Conservation (phyloP, 257 asterid species). For the Solanum sejunctum region DNA sequence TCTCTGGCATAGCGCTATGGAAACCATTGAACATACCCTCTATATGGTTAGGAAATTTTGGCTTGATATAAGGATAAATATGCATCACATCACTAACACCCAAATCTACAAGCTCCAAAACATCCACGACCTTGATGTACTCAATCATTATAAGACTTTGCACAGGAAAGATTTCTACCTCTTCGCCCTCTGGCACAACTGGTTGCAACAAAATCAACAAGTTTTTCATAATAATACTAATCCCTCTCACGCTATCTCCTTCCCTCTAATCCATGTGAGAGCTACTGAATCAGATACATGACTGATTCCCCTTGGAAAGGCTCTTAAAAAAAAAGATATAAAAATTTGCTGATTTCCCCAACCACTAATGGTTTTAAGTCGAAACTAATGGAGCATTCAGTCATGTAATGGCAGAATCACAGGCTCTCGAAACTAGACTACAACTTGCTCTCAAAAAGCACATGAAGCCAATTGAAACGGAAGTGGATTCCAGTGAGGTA, state of each 20-base stretch:
- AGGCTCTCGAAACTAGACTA: neutral
- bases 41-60: too few relatives aligned
- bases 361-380: neutral
- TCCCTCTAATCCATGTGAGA: too few relatives aligned
- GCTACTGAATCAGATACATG: neutral
- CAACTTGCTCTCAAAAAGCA: neutral
- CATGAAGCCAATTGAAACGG: neutral
- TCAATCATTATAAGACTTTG: neutral
- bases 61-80: neutral
- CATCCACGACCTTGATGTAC: neutral
- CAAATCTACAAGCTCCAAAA: neutral
- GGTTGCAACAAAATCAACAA: too few relatives aligned
- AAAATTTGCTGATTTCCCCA: too few relatives aligned
- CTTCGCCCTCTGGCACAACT: too few relatives aligned
- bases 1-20: neutral
- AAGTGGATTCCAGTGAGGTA: too few relatives aligned
- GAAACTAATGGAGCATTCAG: too few relatives aligned
- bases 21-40: neutral
- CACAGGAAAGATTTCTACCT: neutral
- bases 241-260: too few relatives aligned
- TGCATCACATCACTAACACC: neutral
- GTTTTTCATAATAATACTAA: too few relatives aligned
- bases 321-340: neutral
- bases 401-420: neutral
- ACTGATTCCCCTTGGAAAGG: neutral